Conservation (phyloP, 768 basidiomycete species). For the Lactifluus subvellereus region DNA sequence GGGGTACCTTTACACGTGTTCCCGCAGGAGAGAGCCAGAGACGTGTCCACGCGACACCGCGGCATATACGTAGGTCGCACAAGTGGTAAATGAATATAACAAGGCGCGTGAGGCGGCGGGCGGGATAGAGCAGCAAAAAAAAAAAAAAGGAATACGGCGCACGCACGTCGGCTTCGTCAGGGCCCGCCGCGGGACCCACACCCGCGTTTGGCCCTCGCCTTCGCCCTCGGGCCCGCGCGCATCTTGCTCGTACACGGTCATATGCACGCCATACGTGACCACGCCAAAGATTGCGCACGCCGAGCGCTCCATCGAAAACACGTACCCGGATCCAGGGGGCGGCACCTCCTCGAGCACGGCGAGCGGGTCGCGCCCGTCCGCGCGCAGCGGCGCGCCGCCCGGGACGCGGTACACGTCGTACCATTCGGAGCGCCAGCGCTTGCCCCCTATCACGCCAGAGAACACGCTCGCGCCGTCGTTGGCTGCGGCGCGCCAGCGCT, state of each 20-base stretch:
- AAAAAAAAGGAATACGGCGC: not conserved
- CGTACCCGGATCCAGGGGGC: conserved; percentile 46
- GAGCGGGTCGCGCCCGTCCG: conserved; percentile 21
- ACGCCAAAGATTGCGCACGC: conserved; percentile 87
- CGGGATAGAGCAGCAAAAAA: not conserved
- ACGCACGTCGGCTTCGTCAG: conserved; percentile 84
- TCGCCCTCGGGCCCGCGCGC: conserved; percentile 17
- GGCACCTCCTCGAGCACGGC: conserved; percentile 32
- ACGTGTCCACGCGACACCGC: no score
- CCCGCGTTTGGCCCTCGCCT: conserved; percentile 36
- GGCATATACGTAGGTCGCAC: no score
- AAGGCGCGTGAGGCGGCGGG: not conserved
- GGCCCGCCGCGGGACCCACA: conserved; percentile 88
- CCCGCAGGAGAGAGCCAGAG: not conserved
- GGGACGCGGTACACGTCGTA: conserved; percentile 74
- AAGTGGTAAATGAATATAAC: not conserved
- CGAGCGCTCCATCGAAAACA: conserved; percentile 84
- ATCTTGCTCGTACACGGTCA: conserved; percentile 62
- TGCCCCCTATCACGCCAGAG: conserved; percentile 58
- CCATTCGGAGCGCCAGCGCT: conserved; percentile 81
- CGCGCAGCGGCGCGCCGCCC: conserved; percentile 51
- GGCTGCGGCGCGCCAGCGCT: conserved; percentile 52
- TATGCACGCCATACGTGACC: conserved; percentile 88
- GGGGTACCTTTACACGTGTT: conserved; percentile 53
- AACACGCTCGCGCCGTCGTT: conserved; percentile 48